A percentile compares a stretch with the other conserved stretches of the same genome.
Conservation (phyloP, 805 yeast genomes). For the Jamesozyma piceae region DNA sequence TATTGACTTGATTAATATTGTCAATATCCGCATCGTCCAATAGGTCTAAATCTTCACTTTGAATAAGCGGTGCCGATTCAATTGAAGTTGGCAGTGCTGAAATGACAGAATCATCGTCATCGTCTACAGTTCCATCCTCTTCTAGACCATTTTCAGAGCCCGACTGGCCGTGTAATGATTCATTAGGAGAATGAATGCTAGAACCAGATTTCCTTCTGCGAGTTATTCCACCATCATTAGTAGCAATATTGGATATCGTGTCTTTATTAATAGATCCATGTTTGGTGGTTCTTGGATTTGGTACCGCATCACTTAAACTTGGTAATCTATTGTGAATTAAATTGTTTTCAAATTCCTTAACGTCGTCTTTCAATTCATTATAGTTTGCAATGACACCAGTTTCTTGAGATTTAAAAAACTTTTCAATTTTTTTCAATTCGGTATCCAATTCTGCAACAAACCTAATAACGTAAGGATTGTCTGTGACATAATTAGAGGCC, state of each 20-base stretch:
- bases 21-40: conserved; percentile 1
- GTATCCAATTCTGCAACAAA: conserved; percentile 66
- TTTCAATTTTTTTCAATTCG: conserved; percentile 68
- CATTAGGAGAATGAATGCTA: background rate
- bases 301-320: conserved; percentile 12
- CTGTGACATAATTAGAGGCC: conserved; percentile 6
- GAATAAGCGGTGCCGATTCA: conserved; percentile 5
- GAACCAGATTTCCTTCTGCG: background rate
- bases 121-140: background rate
- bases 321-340: conserved; percentile 13
- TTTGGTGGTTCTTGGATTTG: conserved; percentile 5
- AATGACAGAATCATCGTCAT: conserved; percentile 2
- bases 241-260: background rate
- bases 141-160: background rate
- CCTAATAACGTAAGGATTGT: conserved; percentile 39
- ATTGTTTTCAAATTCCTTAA: conserved; percentile 46
- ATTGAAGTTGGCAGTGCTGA: conserved; percentile 1
- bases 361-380: conserved; percentile 50
- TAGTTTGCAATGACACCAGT: conserved; percentile 32
- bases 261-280: too few species aligned
- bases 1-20: background rate
- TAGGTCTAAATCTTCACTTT: conserved; percentile 1
- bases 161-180: background rate
- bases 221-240: background rate
- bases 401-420: conserved; percentile 64